Evolutionary conservation across 805 yeast species (phyloP).

Genomic region (Zygosaccharomyces lentus): DNA sequence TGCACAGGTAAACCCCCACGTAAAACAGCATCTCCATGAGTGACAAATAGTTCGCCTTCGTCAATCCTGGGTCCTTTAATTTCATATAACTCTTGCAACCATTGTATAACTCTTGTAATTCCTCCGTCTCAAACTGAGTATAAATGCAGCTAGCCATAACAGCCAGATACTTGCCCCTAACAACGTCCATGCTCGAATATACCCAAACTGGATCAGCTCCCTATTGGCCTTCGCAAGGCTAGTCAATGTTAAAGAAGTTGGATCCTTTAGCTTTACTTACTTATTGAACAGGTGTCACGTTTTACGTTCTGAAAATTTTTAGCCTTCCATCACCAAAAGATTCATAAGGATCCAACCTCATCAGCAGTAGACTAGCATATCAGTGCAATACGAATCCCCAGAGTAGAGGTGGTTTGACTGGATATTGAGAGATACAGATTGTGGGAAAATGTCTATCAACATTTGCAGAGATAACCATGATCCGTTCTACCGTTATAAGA

Average conservation of each 20-base stretch:
- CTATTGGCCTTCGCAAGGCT: neutral
- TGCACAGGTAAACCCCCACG: slow-evolving; percentile 53
- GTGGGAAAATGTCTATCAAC: slow-evolving; percentile 69
- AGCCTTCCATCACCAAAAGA: neutral
- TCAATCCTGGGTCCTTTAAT: slow-evolving; percentile 22
- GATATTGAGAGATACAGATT: neutral
- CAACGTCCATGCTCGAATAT: slow-evolving; percentile 9
- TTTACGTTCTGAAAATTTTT: slow-evolving; percentile 6
- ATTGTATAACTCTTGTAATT: slow-evolving; percentile 34
- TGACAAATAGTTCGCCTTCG: slow-evolving; percentile 44
- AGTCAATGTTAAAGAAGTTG: neutral
- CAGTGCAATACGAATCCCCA: neutral
- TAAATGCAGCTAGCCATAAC: slow-evolving; percentile 51
- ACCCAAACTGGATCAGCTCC: neutral
- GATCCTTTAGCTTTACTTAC: neutral
- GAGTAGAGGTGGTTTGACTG: neutral
- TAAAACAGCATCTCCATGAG: slow-evolving; percentile 70
- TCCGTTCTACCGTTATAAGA: slow-evolving; percentile 98
- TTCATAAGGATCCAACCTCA: slow-evolving; percentile 3
- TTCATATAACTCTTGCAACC: slow-evolving; percentile 36
- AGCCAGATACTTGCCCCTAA: slow-evolving; percentile 46
- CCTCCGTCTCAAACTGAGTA: slow-evolving; percentile 44
- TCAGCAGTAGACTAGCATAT: neutral
- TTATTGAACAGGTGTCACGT: neutral
- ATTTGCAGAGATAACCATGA: slow-evolving; percentile 96